Conservation (phyloP, 257 asterid genomes). For the Anisodus acutangulus region DNA sequence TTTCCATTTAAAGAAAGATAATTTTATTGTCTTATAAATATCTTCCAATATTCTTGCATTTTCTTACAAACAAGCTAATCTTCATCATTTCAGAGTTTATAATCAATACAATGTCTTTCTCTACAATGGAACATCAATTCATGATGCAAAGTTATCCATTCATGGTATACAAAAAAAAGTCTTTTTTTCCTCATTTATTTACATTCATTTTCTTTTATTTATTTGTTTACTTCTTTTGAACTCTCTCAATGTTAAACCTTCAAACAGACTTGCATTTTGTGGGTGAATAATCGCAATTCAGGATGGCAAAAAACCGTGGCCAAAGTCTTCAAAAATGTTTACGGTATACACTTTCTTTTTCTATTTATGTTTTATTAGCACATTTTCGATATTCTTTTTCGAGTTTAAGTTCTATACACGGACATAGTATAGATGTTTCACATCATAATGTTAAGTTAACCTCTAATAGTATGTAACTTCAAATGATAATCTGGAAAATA, state of each 20-base stretch:
- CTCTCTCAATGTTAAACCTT: too few species aligned
- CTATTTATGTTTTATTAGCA: neutral
- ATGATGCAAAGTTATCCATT: slow-evolving; percentile 10
- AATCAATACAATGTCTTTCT: slow-evolving; percentile 3
- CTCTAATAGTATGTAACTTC: too few species aligned
- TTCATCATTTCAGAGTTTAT: slow-evolving; percentile 12
- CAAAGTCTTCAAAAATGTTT: slow-evolving; percentile 32
- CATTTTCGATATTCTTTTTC: neutral
- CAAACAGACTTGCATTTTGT: slow-evolving; percentile 32
- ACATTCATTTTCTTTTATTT: neutral
- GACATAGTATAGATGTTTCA: neutral
- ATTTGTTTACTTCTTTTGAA: neutral
- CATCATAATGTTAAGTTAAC: neutral
- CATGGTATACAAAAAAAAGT: neutral
- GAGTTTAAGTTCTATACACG: neutral
- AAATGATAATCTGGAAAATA: too few species aligned
- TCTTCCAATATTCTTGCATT: neutral
- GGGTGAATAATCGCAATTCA: slow-evolving; percentile 21
- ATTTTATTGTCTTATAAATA: neutral
- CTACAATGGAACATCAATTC: slow-evolving; percentile 5
- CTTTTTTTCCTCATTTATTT: neutral
- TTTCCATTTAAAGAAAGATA: neutral
- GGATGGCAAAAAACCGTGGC: slow-evolving; percentile 37
- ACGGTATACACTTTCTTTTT: slow-evolving; percentile 20
- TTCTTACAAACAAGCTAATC: neutral